Conservation (phyloP, 106 monocot genomes). For the Dendrobium chrysotoxum region DNA sequence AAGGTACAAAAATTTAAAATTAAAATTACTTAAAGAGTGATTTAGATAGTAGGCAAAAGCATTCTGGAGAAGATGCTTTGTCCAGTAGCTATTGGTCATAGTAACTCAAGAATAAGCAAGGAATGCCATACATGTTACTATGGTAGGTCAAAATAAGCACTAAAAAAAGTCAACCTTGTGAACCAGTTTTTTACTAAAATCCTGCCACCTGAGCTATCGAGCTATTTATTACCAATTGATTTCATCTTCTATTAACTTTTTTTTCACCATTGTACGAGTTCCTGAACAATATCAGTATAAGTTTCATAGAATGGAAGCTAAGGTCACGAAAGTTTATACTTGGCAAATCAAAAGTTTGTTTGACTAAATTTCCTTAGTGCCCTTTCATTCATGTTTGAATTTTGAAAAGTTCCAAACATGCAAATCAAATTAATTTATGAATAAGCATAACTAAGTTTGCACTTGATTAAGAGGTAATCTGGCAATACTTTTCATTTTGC, state of each 20-base stretch:
- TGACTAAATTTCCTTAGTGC: not conserved
- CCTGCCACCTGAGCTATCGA: not conserved
- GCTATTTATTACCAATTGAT: not conserved
- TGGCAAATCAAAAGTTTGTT: not conserved
- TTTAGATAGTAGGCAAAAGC: not conserved
- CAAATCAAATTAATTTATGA: not conserved
- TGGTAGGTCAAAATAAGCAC: not conserved
- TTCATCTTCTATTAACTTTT: not conserved
- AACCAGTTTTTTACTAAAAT: not conserved
- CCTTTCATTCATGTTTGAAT: not conserved
- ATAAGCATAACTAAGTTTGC: not conserved
- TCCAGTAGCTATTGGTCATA: not conserved
- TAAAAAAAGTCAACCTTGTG: not conserved
- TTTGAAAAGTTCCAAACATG: not conserved
- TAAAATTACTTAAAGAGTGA: not conserved
- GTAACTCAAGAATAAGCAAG: not conserved
- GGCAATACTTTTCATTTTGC: not conserved
- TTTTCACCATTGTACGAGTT: not conserved
- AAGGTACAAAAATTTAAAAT: not conserved
- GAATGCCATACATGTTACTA: slow-evolving; percentile 1
- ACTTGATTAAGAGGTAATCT: not conserved
- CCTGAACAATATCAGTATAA: not conserved
- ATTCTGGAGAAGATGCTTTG: not conserved
- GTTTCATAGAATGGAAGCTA: not conserved
- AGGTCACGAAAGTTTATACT: not conserved